phyloP scores from a whole-genome alignment of 2,329 filamentous ascomycete genomes.

The Colletotrichum godetiae region DNA sequence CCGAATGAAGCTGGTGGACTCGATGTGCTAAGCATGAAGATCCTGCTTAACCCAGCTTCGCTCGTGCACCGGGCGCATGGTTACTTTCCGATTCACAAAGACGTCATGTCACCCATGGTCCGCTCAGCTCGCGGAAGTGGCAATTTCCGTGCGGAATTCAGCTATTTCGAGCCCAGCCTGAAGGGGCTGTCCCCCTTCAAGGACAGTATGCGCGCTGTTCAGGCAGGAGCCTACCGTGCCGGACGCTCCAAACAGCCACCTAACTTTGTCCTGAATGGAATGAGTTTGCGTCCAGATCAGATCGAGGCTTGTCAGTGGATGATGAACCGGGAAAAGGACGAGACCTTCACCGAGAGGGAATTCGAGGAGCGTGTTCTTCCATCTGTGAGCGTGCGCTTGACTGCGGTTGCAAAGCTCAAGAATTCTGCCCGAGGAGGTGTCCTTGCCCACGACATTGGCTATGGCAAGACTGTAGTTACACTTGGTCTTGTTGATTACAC shows the following conservation, averaged over 20 bases:
- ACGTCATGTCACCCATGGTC: slow-evolving; percentile 9
- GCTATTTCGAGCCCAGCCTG: slow-evolving; percentile 25
- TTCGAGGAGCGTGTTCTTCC: slow-evolving; percentile 50
- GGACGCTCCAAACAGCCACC: slow-evolving; percentile 10
- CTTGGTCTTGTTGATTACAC: slow-evolving; percentile 49
- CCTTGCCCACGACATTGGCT: slow-evolving; percentile 56
- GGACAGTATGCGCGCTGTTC: slow-evolving; percentile 38
- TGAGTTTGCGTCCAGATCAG: slow-evolving; percentile 39
- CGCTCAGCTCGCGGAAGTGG: neutral
- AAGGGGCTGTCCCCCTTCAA: slow-evolving; percentile 42
- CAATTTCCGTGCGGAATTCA: slow-evolving; percentile 4
- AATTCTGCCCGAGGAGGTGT: slow-evolving; percentile 50
- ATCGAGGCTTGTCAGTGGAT: slow-evolving; percentile 41
- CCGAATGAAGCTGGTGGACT: too few relatives aligned
- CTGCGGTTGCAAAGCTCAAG: slow-evolving; percentile 43
- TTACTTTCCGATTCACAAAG: slow-evolving; percentile 25
- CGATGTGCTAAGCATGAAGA: slow-evolving; percentile 8
- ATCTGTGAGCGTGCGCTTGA: slow-evolving; percentile 47
- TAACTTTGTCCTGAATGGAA: slow-evolving; percentile 30
- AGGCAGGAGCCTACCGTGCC: neutral
- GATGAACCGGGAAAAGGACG: slow-evolving; percentile 38
- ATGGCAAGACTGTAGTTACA: slow-evolving; percentile 56
- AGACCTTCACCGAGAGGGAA: slow-evolving; percentile 49
- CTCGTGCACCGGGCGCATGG: slow-evolving; percentile 36
- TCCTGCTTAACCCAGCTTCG: slow-evolving; percentile 33